phyloP scores from a whole-genome alignment of 23 red algal genomes.

The Cyanidiococcus yangmingshanensis region DNA sequence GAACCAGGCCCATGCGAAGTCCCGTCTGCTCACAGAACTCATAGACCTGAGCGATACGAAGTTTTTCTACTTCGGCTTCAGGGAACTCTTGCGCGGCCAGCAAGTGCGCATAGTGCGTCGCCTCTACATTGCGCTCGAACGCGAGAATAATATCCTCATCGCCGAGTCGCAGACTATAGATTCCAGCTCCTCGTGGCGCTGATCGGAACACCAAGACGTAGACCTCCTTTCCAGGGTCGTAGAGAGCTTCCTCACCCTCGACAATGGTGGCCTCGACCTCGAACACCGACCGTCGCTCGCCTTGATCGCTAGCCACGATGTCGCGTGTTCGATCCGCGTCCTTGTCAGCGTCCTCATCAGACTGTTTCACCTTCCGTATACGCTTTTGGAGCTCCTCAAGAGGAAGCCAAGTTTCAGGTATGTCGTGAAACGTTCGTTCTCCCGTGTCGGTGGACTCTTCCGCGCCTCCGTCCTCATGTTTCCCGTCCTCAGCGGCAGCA shows the following conservation, averaged over 20 bases:
- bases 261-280: neutral
- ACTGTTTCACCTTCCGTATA: neutral
- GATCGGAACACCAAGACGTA: constrained; percentile 69
- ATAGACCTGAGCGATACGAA: constrained; percentile 31
- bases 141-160: constrained; percentile 65
- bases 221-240: constrained; percentile 14
- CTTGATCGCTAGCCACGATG: neutral
- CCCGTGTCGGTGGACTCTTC: too few species aligned
- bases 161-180: constrained; percentile 51
- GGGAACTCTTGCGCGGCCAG: constrained; percentile 73
- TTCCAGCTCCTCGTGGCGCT: constrained; percentile 32
- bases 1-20: constrained; percentile 58
- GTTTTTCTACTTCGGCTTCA: constrained; percentile 22
- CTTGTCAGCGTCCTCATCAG: neutral
- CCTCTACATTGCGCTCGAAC: constrained; percentile 65
- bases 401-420: neutral
- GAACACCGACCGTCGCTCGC: neutral
- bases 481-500: too few species aligned
- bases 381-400: neutral
- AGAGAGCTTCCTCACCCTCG: neutral
- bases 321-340: neutral
- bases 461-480: too few species aligned
- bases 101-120: constrained; percentile 50
- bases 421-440: neutral
- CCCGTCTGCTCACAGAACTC: constrained; percentile 52